These are phyloP conservation scores for Lomentospora prolificans DNA, from an alignment of 2,329 filamentous ascomycete species.

Conservation along the genomic window DNA sequence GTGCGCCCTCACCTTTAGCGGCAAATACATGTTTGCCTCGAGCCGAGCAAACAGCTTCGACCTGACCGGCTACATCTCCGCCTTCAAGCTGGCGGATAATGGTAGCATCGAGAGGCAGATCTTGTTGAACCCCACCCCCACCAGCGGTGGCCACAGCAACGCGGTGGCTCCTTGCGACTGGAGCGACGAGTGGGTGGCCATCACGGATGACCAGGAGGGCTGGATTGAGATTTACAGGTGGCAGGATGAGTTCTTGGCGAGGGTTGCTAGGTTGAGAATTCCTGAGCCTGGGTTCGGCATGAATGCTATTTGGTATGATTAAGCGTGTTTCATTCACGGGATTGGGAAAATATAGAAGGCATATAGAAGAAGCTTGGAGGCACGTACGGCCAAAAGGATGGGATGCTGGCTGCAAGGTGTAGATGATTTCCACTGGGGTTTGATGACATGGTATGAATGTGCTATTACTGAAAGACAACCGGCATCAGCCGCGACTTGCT, in stretches of 20 bases:
- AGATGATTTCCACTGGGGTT: not conserved
- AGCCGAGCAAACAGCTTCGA: slow-evolving; percentile 68
- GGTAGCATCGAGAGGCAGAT: slow-evolving; percentile 71
- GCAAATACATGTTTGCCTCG: slow-evolving; percentile 72
- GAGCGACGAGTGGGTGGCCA: slow-evolving; percentile 80
- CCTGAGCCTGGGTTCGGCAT: slow-evolving; percentile 87
- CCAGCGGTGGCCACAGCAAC: slow-evolving; percentile 80
- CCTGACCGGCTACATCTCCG: slow-evolving; percentile 73
- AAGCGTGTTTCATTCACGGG: not conserved
- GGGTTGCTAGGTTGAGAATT: slow-evolving; percentile 68
- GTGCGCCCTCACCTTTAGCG: slow-evolving; percentile 60
- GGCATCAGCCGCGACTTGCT: not conserved
- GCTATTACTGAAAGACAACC: not conserved
- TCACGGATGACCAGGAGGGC: slow-evolving; percentile 81
- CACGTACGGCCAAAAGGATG: not conserved
- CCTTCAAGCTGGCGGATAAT: slow-evolving; percentile 58
- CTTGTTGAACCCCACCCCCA: slow-evolving; percentile 73
- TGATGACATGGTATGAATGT: not conserved
- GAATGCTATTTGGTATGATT: slow-evolving; percentile 93
- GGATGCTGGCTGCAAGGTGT: not conserved
- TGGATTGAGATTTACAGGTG: slow-evolving; percentile 84
- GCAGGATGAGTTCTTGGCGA: slow-evolving; percentile 68
- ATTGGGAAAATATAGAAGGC: not conserved
- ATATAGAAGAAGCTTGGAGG: not conserved
- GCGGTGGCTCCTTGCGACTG: slow-evolving; percentile 77